These are phyloP conservation scores for Lumnitzera racemosa DNA, from an alignment of 345 rosid species.

Conservation along the genomic window DNA sequence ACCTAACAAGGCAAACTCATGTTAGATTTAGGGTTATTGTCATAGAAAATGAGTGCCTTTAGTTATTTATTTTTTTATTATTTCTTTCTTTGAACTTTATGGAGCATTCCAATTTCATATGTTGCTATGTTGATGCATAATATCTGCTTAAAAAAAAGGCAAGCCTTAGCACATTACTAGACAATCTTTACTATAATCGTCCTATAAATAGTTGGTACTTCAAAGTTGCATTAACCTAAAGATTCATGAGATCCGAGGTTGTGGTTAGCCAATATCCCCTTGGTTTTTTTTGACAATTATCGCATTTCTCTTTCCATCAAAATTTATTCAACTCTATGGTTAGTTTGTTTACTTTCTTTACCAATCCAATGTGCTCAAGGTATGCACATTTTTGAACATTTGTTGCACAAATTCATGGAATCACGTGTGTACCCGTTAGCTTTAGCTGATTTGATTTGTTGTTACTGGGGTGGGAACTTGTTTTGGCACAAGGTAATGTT, in stretches of 20 bases:
- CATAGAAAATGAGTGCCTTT: no score
- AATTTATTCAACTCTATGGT: slow-evolving; percentile 71
- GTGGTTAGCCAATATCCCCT: slow-evolving; percentile 71
- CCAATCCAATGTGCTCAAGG: no score
- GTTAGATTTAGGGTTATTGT: no score
- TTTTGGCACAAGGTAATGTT: slow-evolving; percentile 87
- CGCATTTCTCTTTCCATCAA: slow-evolving; percentile 68
- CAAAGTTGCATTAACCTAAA: slow-evolving; percentile 50
- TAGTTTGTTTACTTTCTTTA: slow-evolving; percentile 7
- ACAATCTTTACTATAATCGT: slow-evolving; percentile 68
- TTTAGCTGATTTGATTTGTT: background rate
- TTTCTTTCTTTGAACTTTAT: no score
- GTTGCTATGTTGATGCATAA: background rate
- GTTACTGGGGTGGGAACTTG: background rate
- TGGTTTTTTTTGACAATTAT: slow-evolving; percentile 55
- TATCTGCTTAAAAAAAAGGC: background rate
- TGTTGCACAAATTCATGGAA: no score
- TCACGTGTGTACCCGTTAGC: no score
- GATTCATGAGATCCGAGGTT: slow-evolving; percentile 91
- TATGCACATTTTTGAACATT: no score
- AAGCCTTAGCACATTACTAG: slow-evolving; percentile 23
- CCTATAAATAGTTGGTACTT: slow-evolving; percentile 56
- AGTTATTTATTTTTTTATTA: no score
- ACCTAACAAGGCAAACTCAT: no score
- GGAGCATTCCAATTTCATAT: no score